phyloP scores from a whole-genome alignment of 164 flowering plant genomes.

The Stephania japonica region DNA sequence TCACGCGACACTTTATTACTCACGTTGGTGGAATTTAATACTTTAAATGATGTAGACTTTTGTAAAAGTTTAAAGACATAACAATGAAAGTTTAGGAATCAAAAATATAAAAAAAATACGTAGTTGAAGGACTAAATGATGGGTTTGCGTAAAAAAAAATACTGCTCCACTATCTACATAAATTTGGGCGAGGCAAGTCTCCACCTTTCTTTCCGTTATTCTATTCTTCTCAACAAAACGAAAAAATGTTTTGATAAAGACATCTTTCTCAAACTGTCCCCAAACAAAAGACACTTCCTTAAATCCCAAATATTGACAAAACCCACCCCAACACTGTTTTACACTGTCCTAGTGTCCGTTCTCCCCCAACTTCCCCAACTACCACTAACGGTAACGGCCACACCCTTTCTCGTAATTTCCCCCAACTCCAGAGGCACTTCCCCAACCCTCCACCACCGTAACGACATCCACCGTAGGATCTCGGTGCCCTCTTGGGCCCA shows the following conservation, averaged over 20 bases:
- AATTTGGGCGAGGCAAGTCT: background rate
- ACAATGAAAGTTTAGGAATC: too few relatives aligned
- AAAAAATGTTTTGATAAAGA: background rate
- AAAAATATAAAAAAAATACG: too few relatives aligned
- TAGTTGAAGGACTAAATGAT: too few relatives aligned
- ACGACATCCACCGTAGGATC: conserved; percentile 4
- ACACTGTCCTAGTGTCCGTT: too few relatives aligned
- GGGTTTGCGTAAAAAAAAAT: too few relatives aligned
- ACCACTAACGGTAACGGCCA: background rate
- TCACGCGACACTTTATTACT: too few relatives aligned
- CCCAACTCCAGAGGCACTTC: background rate
- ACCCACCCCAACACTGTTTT: background rate
- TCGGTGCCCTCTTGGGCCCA: background rate
- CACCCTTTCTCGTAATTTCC: conserved; percentile 1
- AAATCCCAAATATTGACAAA: background rate
- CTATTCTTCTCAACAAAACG: too few relatives aligned
- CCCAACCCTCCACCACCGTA: background rate
- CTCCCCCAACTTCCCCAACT: background rate
- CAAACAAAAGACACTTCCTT: background rate
- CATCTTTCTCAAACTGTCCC: background rate
- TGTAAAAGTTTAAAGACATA: too few relatives aligned
- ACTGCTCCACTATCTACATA: too few relatives aligned
- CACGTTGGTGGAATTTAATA: too few relatives aligned
- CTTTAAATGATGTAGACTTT: too few relatives aligned
- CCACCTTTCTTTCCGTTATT: background rate